phyloP scores from a whole-genome alignment of 2,329 filamentous ascomycete genomes.

The Cercospora berteroae region DNA sequence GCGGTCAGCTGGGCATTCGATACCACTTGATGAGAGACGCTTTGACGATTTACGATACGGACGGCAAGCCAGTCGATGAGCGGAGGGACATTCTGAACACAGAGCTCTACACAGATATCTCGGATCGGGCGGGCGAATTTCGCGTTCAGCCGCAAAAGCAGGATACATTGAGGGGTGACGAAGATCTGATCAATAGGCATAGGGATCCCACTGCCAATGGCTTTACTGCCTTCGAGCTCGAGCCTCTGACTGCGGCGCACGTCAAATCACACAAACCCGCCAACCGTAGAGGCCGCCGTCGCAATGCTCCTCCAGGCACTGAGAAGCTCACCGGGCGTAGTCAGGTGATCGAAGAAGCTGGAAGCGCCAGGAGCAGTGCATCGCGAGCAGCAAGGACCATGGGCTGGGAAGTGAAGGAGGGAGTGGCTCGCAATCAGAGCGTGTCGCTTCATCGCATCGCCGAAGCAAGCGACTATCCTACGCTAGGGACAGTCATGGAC shows the following conservation, averaged over 20 bases:
- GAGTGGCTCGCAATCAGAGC: constrained; percentile 54
- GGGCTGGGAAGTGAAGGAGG: constrained; percentile 74
- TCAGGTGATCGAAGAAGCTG: constrained; percentile 68
- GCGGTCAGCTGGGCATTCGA: constrained; percentile 81
- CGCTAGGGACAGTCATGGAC: constrained; percentile 86
- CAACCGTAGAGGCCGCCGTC: constrained; percentile 33
- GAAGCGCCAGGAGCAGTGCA: constrained; percentile 68
- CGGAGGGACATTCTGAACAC: constrained; percentile 79
- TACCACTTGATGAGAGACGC: constrained; percentile 78
- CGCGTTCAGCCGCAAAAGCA: constrained; percentile 72
- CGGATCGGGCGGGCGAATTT: constrained; percentile 87
- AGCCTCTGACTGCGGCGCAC: constrained; percentile 34
- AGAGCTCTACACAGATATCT: constrained; percentile 88
- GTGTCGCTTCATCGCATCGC: constrained; percentile 67
- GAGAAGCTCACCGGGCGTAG: constrained; percentile 68
- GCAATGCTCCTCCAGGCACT: constrained; percentile 52
- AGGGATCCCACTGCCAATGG: constrained; percentile 62
- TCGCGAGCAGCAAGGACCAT: constrained; percentile 74
- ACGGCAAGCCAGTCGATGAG: constrained; percentile 74
- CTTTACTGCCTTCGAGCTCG: constrained; percentile 33
- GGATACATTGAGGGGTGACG: constrained; percentile 77
- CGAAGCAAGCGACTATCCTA: constrained; percentile 61
- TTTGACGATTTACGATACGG: constrained; percentile 85
- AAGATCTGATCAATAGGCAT: constrained; percentile 75
- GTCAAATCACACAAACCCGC: constrained; percentile 34